Evolutionary conservation across 192 early-diverging fungal species (phyloP).

Genomic region (Backusella tarrabulga): DNA sequence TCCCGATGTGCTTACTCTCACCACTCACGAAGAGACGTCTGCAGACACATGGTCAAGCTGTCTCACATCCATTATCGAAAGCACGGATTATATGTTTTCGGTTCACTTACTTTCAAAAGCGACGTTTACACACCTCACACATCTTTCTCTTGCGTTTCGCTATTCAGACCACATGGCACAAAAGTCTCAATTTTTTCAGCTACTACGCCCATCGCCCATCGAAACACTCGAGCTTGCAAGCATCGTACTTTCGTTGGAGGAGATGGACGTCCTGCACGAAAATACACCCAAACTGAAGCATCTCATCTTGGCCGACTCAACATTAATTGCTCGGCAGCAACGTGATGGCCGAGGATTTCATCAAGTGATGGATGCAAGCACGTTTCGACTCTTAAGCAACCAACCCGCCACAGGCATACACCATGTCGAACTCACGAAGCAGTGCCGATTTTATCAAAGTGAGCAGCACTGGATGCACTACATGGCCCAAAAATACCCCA

Average conservation of each 20-base stretch:
- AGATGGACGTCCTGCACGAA: background rate
- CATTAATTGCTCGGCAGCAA: background rate
- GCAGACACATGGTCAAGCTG: background rate
- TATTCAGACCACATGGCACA: background rate
- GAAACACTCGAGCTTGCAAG: background rate
- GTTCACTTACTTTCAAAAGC: background rate
- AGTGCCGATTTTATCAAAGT: background rate
- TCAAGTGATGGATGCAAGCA: background rate
- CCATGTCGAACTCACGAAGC: background rate
- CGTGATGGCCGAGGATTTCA: background rate
- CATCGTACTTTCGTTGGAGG: background rate
- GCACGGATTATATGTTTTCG: background rate
- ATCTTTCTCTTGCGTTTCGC: background rate
- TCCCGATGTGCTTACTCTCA: background rate
- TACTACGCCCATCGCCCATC: background rate
- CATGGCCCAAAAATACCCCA: background rate
- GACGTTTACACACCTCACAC: background rate
- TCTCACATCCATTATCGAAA: background rate
- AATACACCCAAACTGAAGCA: background rate
- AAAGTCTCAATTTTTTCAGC: background rate
- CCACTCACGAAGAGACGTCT: background rate
- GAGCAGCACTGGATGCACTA: background rate
- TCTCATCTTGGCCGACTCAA: background rate
- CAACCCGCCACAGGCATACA: background rate
- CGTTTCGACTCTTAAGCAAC: background rate